Evolutionary conservation across 2,329 filamentous ascomycete genomes (phyloP), one percentile per base, ranked within the genome.

Genomic region (Ambrosiella cleistominuta): DNA sequence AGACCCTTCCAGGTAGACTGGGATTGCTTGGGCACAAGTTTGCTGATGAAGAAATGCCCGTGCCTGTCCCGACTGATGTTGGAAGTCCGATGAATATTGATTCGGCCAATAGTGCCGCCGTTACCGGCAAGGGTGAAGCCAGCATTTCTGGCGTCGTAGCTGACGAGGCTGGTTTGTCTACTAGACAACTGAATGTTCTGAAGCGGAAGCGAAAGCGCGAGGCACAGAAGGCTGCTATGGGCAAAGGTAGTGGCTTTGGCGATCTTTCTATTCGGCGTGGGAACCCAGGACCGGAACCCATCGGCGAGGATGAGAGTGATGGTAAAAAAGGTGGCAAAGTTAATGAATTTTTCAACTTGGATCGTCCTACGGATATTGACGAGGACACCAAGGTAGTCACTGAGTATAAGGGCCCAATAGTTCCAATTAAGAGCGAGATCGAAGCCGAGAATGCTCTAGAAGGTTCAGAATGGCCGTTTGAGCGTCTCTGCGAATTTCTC

Each of bases 191-290:
- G 17, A 98, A 98, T 66, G 88, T 93, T 56, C 73, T 98, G 8
- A 97, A 97, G 70, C 81, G 93, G 49, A 96, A 97, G 68, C 82
- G 89, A 49, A 98, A 97, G 71, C 82, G 85, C 64, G 88, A 94
- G 64, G 83, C 89, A 2, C 88, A 93, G 68, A 85, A 88, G 65
- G 88, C 91, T 56, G 88, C 78, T 0, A 78, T 90, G 59, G 91
- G 86, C 63, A 97, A 96, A 68, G 47, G 47, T 19, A 84, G 88
- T 57, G 83, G 87, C 0, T 86, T 95, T 53, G 89, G 95, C 51
- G 93, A 98, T 68, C 75, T 98, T 56, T 86, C 88, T 0, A 71
- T 82, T 8, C 77, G 85, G 54, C 76, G 81, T 45, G 78, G 73
- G 57, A 81, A 77, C 65, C 83, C 74, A 61, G 76, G 74, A 13